Evolutionary conservation across 2,329 filamentous ascomycete genomes (phyloP).

Genomic region (Xenoacremonium recifei): DNA sequence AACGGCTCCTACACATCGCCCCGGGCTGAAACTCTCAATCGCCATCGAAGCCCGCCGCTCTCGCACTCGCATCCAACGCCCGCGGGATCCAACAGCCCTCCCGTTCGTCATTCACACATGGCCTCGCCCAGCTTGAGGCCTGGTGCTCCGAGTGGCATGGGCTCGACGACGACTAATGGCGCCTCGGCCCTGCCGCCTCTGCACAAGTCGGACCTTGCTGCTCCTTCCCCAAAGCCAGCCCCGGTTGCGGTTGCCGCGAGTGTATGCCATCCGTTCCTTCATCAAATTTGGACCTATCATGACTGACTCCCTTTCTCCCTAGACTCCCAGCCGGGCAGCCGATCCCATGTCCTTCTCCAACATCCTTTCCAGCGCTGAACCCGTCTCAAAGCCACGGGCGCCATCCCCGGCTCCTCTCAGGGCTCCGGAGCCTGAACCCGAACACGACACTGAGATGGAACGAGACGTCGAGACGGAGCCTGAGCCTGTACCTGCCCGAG

Average conservation of each 20-base stretch:
- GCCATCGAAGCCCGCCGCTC: conserved; percentile 48
- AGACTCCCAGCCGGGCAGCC: conserved; percentile 72
- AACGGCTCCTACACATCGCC: conserved; percentile 51
- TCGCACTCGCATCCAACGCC: conserved; percentile 49
- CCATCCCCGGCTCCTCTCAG: conserved; percentile 41
- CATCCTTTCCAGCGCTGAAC: conserved; percentile 79
- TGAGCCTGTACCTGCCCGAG: conserved; percentile 28
- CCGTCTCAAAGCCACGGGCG: conserved; percentile 53
- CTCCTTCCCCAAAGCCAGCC: conserved; percentile 36
- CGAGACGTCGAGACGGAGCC: conserved; percentile 13
- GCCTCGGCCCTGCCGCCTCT: conserved; percentile 34
- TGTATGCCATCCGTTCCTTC: conserved; percentile 33
- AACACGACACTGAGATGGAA: conserved; percentile 15
- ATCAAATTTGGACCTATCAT: conserved; percentile 3
- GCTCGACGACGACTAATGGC: conserved; percentile 40
- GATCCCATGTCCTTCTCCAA: conserved; percentile 97
- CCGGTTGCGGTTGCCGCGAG: conserved; percentile 23
- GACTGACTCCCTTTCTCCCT: conserved; percentile 12
- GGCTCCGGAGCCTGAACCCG: conserved; percentile 22
- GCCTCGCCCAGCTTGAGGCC: conserved; percentile 49
- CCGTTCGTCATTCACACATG: conserved; percentile 39
- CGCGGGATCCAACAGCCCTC: conserved; percentile 43
- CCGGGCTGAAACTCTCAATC: conserved; percentile 37
- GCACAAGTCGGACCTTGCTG: conserved; percentile 39
- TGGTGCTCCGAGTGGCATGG: conserved; percentile 37